Percentiles rank a stretch among this genome's conserved stretches.
These are phyloP conservation scores for Mimosa bimucronata DNA, from an alignment of 306 rosid genomes.

Conservation along the genomic window DNA sequence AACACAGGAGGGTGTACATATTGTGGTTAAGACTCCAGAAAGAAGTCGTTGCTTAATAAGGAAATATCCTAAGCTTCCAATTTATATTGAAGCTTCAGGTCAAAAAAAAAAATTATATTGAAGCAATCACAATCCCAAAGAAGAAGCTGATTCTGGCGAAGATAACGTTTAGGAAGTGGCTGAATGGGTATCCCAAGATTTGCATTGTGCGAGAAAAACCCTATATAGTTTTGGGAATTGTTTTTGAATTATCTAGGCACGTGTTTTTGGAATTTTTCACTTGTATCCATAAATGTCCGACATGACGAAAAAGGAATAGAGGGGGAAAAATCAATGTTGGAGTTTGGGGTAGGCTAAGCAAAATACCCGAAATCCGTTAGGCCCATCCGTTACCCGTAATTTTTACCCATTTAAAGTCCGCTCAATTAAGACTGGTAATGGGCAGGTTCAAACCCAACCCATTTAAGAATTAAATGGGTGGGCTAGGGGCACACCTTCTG, in stretches of 20 bases:
- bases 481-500: no score
- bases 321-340: no score
- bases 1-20: conserved; percentile 38
- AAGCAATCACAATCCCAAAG: conserved; percentile 6
- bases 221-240: not conserved
- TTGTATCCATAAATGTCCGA: no score
- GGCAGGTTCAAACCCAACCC: no score
- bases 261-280: not conserved
- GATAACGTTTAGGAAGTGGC: conserved; percentile 3
- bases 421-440: no score
- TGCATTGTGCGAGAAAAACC: conserved; percentile 22
- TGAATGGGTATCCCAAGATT: conserved; percentile 21
- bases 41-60: not conserved
- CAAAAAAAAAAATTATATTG: no score
- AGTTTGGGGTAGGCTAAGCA: no score
- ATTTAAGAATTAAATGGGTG: no score
- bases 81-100: conserved; percentile 25
- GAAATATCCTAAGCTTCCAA: not conserved
- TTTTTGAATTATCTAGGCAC: not conserved
- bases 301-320: no score
- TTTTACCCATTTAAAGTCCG: no score
- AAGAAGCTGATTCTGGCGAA: not conserved
- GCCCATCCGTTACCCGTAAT: no score
- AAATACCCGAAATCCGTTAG: no score
- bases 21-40: conserved; percentile 24